phyloP scores from a whole-genome alignment of 2,329 filamentous ascomycete genomes.

The Pseudocercospora macadamiae region DNA sequence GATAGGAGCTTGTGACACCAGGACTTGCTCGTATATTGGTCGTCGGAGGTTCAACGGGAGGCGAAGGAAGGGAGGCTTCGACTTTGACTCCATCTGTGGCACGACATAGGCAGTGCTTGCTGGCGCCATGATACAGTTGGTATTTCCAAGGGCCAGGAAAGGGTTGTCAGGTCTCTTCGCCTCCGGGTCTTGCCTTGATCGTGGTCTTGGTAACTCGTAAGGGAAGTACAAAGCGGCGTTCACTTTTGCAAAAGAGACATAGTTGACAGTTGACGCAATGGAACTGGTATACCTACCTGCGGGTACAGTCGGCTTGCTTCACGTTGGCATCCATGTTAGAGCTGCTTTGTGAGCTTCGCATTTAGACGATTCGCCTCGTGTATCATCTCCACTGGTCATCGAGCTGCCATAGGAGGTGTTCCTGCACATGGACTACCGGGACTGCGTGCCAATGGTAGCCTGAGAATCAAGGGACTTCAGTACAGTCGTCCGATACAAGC shows the following conservation, averaged over 20 bases:
- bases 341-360: background rate
- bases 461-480: background rate
- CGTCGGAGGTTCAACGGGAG: constrained; percentile 17
- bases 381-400: background rate
- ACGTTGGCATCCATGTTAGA: background rate
- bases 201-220: no score
- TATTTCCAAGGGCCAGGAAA: no score
- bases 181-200: no score
- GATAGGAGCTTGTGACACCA: constrained; percentile 15
- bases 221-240: no score
- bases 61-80: constrained; percentile 9
- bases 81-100: background rate
- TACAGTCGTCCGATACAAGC: background rate
- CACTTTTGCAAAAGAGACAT: no score
- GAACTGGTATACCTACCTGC: no score
- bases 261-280: no score
- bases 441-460: background rate
- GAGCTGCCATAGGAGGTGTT: background rate
- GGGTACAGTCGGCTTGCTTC: background rate
- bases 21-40: constrained; percentile 19
- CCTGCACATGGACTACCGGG: background rate
- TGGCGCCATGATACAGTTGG: background rate
- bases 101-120: background rate
- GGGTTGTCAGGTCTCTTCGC: no score
- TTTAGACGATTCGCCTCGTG: background rate